phyloP scores from a whole-genome alignment of 2,329 filamentous ascomycete genomes.

The Paecilomyces niveus region DNA sequence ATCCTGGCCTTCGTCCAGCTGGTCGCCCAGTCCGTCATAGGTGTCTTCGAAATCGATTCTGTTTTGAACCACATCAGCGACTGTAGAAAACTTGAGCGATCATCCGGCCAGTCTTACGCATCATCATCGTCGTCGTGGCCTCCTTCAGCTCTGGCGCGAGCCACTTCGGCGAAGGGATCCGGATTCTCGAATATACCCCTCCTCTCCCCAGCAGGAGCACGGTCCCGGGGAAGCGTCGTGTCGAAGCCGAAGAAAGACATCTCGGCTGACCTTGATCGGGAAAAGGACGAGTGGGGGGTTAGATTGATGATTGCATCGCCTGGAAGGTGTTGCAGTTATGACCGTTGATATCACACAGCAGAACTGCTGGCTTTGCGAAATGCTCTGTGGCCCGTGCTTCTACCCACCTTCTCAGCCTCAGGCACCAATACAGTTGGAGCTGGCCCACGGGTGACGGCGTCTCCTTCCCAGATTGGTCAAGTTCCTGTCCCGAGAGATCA shows the following conservation, averaged over 20 bases:
- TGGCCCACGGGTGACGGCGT: not conserved
- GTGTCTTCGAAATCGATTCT: slow-evolving; percentile 92
- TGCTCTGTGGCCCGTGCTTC: not conserved
- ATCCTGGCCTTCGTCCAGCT: slow-evolving; percentile 86
- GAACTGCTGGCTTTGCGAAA: not conserved
- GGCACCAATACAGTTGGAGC: not conserved
- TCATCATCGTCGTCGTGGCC: slow-evolving; percentile 51
- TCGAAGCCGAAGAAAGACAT: slow-evolving; percentile 97
- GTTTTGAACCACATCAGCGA: slow-evolving; percentile 2
- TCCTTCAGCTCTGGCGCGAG: slow-evolving; percentile 45
- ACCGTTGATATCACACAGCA: slow-evolving; percentile 13
- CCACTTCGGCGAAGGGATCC: slow-evolving; percentile 83
- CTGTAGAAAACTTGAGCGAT: not conserved
- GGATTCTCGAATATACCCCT: slow-evolving; percentile 71
- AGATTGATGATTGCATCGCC: slow-evolving; percentile 9
- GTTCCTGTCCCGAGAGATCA: no score
- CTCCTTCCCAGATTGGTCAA: no score
- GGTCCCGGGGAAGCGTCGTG: slow-evolving; percentile 56
- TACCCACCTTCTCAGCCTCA: not conserved
- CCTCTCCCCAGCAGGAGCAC: slow-evolving; percentile 61
- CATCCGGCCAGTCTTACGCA: slow-evolving; percentile 44
- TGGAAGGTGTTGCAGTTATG: slow-evolving; percentile 19
- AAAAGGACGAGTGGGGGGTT: slow-evolving; percentile 8
- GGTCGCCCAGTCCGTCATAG: slow-evolving; percentile 88
- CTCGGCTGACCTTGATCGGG: slow-evolving; percentile 14